phyloP scores from a whole-genome alignment of 768 basidiomycete genomes.

The Piloderma croceum region DNA sequence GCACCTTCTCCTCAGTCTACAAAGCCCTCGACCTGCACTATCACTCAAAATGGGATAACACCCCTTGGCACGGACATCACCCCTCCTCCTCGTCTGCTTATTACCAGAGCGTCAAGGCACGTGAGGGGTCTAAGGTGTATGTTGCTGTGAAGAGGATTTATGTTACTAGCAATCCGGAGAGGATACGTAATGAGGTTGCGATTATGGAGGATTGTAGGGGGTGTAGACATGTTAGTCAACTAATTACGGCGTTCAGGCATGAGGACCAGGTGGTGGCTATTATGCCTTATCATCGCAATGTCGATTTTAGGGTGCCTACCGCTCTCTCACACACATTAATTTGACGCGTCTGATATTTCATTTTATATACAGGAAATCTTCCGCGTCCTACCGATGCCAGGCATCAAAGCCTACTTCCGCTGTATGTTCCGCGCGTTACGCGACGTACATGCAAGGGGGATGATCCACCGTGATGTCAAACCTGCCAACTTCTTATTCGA shows the following conservation, averaged over 20 bases:
- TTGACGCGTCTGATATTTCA: slow-evolving; percentile 1
- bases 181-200: slow-evolving; percentile 88
- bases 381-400: slow-evolving; percentile 61
- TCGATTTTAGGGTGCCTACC: slow-evolving; percentile 84
- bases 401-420: slow-evolving; percentile 82
- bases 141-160: slow-evolving; percentile 97
- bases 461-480: slow-evolving; percentile 97
- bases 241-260: slow-evolving; percentile 90
- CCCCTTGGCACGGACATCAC: slow-evolving; percentile 65
- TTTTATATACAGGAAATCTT: slow-evolving; percentile 61
- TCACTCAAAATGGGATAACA: slow-evolving; percentile 72
- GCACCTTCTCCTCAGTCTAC: slow-evolving; percentile 99
- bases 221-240: slow-evolving; percentile 82
- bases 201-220: slow-evolving; percentile 85
- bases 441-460: slow-evolving; percentile 78
- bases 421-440: slow-evolving; percentile 87
- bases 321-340: not conserved
- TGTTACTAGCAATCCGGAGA: slow-evolving; percentile 88
- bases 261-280: slow-evolving; percentile 90
- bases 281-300: slow-evolving; percentile 89
- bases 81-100: slow-evolving; percentile 57
- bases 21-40: slow-evolving; percentile 83
- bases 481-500: slow-evolving; percentile 97
- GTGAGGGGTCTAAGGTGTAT: slow-evolving; percentile 51
- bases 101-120: slow-evolving; percentile 48